Base-by-base conservation (phyloP, 2,329 filamentous ascomycete species). In the Hypomyces rosellus region DNA sequence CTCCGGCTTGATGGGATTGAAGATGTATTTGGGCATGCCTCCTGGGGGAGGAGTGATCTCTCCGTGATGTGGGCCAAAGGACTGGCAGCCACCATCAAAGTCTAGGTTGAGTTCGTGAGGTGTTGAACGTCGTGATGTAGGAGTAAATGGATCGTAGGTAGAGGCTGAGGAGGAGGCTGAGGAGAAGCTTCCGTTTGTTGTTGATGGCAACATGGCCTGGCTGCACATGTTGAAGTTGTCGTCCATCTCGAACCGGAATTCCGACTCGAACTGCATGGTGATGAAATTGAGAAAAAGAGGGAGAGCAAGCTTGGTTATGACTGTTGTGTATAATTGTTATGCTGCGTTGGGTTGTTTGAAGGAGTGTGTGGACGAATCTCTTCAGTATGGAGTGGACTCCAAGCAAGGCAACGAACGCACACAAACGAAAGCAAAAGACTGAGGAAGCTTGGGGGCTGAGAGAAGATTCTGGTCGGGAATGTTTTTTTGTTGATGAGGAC, bases 81-180 rank as follows among this genome's bases (percentile, higher is more conserved):
- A 54, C 46, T 53, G 57, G 45, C 63, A 69, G 48, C 59, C 54
- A n/a, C 58, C 61, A 15, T 72, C 66, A 54, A 70, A 70, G 41
- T 70, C 67, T 54, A 73, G 58, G 46, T 58, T 59, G 36, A 67
- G 61, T 49, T 67, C 64, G 55, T 70, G 63, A 8, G 72, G 70
- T 15, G 70, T 70, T 41, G 72, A 74, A 49, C 71, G 68, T 60
- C 70, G 65, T 50, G 73, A 74, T 30, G 64, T 68, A 41, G 73
- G 72, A 38, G 72, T 75, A 53, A 69, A 74, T 22, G 71, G 65
- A 38, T 71, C 71, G 64, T 71, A 74, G 46, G 61, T 57, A 33
- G 69, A 70, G 25, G 68, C 69, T 33, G 66, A 61, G 9, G 69
- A 69, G 4, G 68, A 70, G 30, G 65, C 63, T 8, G 69, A 69